These are phyloP conservation scores for Hericium alpestre DNA, from an alignment of 768 basidiomycete genomes.

Conservation along the genomic window DNA sequence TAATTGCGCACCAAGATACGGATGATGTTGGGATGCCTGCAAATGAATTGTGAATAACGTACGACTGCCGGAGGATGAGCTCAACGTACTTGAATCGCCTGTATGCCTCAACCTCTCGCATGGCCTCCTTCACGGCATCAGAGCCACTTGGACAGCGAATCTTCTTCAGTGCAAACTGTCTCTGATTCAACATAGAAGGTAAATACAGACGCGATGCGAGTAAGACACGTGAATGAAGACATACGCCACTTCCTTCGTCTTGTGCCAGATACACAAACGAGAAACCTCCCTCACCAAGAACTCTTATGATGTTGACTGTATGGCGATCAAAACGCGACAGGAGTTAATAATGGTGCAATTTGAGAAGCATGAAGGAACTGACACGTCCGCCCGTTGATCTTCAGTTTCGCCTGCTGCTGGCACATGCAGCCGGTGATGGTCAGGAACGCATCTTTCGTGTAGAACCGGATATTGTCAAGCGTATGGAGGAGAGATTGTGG, in stretches of 20 bases:
- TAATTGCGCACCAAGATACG: slow-evolving; percentile 60
- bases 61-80: background rate
- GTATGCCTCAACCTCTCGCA: slow-evolving; percentile 89
- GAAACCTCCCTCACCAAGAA: slow-evolving; percentile 94
- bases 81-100: slow-evolving; percentile 76
- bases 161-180: slow-evolving; percentile 95
- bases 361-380: slow-evolving; percentile 22
- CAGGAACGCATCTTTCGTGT: slow-evolving; percentile 74
- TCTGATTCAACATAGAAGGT: slow-evolving; percentile 27
- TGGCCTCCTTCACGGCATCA: slow-evolving; percentile 81
- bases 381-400: slow-evolving; percentile 95
- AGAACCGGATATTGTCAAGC: slow-evolving; percentile 54
- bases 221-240: slow-evolving; percentile 17
- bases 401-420: slow-evolving; percentile 74
- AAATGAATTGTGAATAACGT: background rate
- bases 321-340: background rate
- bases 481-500: slow-evolving; percentile 20
- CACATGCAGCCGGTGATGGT: slow-evolving; percentile 75
- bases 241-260: slow-evolving; percentile 75
- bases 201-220: slow-evolving; percentile 2
- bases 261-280: slow-evolving; percentile 85
- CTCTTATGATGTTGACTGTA: slow-evolving; percentile 77
- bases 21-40: slow-evolving; percentile 93
- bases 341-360: background rate
- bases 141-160: slow-evolving; percentile 85